Base-by-base conservation (phyloP, 2,329 filamentous ascomycete genomes). In the Talaromyces sp. region DNA sequence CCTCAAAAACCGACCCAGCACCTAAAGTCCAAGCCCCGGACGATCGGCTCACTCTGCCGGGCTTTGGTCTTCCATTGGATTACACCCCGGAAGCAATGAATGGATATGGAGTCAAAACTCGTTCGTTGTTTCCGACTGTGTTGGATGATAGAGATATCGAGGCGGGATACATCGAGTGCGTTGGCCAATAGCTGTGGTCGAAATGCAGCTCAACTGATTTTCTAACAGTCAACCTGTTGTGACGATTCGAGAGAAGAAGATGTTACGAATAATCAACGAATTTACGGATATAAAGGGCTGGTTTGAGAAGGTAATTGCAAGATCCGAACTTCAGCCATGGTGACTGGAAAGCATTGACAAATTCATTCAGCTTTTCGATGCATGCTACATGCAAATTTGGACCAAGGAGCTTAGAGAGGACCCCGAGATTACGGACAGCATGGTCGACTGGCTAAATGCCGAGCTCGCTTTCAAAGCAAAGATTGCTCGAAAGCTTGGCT, bases 391-490 rank as follows among this genome's bases (percentile, higher is more conserved):
- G 5, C 66, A 70, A 4, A 67, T 67, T 42, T 79, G 76, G 76
- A 70, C 70, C 35, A 64, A 67, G 1, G 69, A 71, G 46, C 69
- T 70, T 12, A 39, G 69, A 50, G 62, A 63, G 11, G 68, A 64
- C 16, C 60, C 31, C 28, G 70, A 75, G 46, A 69, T 79, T 16
- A 72, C 76, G 0, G 60, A 69, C 1, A 72, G 71, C 21, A 75
- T 79, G 75, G 66, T 72, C 6, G 66, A 76, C 8, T 75, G 74
- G 70, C 72, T 78, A 62, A 73, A 84, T 28, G 67, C 73, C 7
- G 83, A 86, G 66, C 76, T 86, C 0, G 76, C 73, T 12, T 78
- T 77, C 67, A 85, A 86, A 67, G 82, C 82, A 1, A 68, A 67
- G n/a, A 69, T 79, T n/a, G 79, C 79, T 63, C 70, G 78, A 58